Percentiles rank a stretch among this genome's conserved stretches.
Conservation (phyloP, 495 filamentous ascomycete species). For the Platismatia glauca region DNA sequence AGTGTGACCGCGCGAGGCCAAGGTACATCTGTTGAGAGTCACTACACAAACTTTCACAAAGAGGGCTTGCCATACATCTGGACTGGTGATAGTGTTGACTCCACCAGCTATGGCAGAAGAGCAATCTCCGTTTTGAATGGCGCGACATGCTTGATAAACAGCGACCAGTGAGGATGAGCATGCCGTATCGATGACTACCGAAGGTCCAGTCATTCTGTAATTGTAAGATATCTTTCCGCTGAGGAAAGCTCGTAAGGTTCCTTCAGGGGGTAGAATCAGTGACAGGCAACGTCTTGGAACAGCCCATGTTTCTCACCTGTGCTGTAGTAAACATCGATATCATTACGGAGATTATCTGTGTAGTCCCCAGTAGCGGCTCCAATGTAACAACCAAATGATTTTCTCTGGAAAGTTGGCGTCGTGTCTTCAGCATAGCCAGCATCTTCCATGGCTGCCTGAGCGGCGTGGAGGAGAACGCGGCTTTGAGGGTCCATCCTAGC, state of each 20-base stretch:
- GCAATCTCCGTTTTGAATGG: slow-evolving; percentile 38
- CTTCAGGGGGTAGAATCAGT: slow-evolving; percentile 5
- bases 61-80: slow-evolving; percentile 30
- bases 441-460: slow-evolving; percentile 72
- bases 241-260: slow-evolving; percentile 10
- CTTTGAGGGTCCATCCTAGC: slow-evolving; percentile 62
- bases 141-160: slow-evolving; percentile 31
- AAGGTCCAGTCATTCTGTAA: slow-evolving; percentile 78
- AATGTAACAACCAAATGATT: slow-evolving; percentile 79
- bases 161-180: slow-evolving; percentile 39
- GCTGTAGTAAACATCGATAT: slow-evolving; percentile 15
- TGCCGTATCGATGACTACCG: slow-evolving; percentile 68
- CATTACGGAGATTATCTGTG: slow-evolving; percentile 46
- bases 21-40: slow-evolving; percentile 11
- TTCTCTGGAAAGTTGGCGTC: slow-evolving; percentile 67
- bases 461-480: slow-evolving; percentile 59
- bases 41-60: too few relatives aligned
- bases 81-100: slow-evolving; percentile 35
- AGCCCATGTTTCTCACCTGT: slow-evolving; percentile 31
- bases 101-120: slow-evolving; percentile 42
- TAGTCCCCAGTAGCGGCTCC: slow-evolving; percentile 86
- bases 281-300: neutral
- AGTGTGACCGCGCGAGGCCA: slow-evolving; percentile 31
- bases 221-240: slow-evolving; percentile 48
- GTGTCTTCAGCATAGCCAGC: slow-evolving; percentile 69